phyloP scores from a whole-genome alignment of 805 yeast genomes.

The Candida montana region DNA sequence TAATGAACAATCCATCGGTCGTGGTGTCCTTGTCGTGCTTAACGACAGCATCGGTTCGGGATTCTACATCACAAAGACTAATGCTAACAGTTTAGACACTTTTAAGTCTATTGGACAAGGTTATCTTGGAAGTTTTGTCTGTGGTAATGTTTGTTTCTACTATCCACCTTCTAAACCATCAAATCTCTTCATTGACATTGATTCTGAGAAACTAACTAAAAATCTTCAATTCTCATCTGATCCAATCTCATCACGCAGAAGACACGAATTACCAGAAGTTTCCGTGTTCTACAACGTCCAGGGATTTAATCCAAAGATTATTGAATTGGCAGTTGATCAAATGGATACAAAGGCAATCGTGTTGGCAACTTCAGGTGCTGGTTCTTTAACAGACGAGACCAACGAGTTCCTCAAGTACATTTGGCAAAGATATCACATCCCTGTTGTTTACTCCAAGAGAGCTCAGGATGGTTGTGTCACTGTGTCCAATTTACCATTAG shows the following conservation, averaged over 20 bases:
- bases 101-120: conserved; percentile 67
- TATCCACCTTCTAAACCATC: conserved; percentile 58
- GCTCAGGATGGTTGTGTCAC: conserved; percentile 73
- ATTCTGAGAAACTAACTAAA: conserved; percentile 19
- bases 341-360: conserved; percentile 49
- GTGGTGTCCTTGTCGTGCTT: conserved; percentile 60
- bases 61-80: conserved; percentile 62
- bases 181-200: conserved; percentile 34
- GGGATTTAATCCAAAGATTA: conserved; percentile 45
- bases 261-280: conserved; percentile 36
- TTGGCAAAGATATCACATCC: conserved; percentile 37
- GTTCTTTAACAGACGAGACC: conserved; percentile 50
- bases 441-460: conserved; percentile 60
- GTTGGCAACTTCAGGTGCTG: conserved; percentile 70
- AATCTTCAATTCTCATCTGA: conserved; percentile 20
- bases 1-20: conserved; percentile 40
- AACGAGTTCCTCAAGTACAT: conserved; percentile 38
- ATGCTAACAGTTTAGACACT: conserved; percentile 66
- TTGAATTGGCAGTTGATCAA: conserved; percentile 41
- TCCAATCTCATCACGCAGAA: conserved; percentile 21
- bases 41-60: conserved; percentile 69
- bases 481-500: conserved; percentile 20
- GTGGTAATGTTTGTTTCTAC: conserved; percentile 58
- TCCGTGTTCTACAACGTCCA: conserved; percentile 59
- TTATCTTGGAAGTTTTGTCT: conserved; percentile 63